Conservation (phyloP, 1,139 yeast species). For the Arxiozyma heterogenica region DNA sequence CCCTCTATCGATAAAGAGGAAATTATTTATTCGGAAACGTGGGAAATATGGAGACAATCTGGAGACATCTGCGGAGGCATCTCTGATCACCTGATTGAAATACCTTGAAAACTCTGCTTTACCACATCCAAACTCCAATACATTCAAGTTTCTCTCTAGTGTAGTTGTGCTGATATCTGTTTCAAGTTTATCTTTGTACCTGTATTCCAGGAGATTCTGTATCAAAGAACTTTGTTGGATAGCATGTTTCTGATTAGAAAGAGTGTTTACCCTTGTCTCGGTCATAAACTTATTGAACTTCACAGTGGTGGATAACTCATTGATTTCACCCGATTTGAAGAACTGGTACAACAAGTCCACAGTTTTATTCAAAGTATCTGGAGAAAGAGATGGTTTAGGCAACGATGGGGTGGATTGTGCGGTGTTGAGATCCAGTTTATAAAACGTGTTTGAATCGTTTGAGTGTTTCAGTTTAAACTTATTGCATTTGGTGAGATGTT, state of each 20-base stretch:
- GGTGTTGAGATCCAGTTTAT: constrained; percentile 17
- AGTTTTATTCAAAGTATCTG: neutral
- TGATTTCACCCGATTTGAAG: constrained; percentile 19
- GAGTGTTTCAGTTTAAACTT: constrained; percentile 33
- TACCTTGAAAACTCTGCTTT: constrained; percentile 74
- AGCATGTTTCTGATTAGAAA: constrained; percentile 63
- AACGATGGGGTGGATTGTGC: neutral
- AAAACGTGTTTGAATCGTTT: constrained; percentile 33
- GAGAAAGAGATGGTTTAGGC: neutral
- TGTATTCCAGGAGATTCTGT: constrained; percentile 46
- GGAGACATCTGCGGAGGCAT: neutral
- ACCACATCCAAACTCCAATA: constrained; percentile 85
- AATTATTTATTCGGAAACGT: constrained; percentile 27
- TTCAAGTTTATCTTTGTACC: constrained; percentile 3
- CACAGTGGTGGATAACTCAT: constrained; percentile 19
- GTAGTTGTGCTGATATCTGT: constrained; percentile 26
- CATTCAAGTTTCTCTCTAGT: constrained; percentile 30
- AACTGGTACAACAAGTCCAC: constrained; percentile 20
- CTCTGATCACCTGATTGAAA: constrained; percentile 31
- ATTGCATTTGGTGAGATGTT: constrained; percentile 59
- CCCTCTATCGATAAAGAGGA: constrained; percentile 66
- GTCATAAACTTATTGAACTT: constrained; percentile 25
- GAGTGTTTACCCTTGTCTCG: constrained; percentile 34
- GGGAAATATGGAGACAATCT: constrained; percentile 1
- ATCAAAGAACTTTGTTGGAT: constrained; percentile 74